Base-by-base conservation (phyloP, 1,139 yeast species). In the Sugiyamaella grinbergsii region DNA sequence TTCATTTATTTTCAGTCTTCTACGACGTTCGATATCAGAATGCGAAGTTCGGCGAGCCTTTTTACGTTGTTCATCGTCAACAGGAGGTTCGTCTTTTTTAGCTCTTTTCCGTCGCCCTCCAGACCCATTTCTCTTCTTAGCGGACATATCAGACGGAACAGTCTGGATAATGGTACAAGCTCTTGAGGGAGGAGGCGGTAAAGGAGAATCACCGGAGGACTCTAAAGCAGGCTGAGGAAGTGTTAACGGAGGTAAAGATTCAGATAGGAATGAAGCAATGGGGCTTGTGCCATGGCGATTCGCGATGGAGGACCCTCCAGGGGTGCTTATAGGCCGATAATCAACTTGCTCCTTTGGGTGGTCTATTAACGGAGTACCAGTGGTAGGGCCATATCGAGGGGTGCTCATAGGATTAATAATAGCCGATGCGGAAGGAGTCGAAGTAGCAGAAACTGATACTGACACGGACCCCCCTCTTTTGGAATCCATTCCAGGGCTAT, bases 1-100 rank as follows among this genome's bases (percentile, higher is more conserved):
- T 53, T 91, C 74, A 66, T 87, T 87, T 72, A 87, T 85, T 65
- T 85, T 85, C 52, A 83, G 78, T 51, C 95, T 72, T 58, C 95
- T 75, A 60, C 89, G 79, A 61, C 88, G 84, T 64, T 87, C 95
- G 56, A 87, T 87, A 42, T 85, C 83, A 5, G 89, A 82, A 66
- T 87, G 95, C 28, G 88, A 82, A 4, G 76, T 71, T 57, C 76
- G 66, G 71, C 85, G 71, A 57, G 84, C 87, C 38, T 51, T 54
- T 24, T 53, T 49, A 7, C 57, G 54, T 36, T 50, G 50, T 31
- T 57, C 61, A 19, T 42, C 47, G 36, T 56, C 59, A 13, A 24
- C 20, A 4, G 53, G 54, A 15, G 44, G 32, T 19, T 36, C 55
- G 46, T 44, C 50, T 37, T 49, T 49, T 20, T 41, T 39, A 15